Base-by-base conservation (phyloP, 2,329 filamentous ascomycete species). In the Neocucurbitaria cava region DNA sequence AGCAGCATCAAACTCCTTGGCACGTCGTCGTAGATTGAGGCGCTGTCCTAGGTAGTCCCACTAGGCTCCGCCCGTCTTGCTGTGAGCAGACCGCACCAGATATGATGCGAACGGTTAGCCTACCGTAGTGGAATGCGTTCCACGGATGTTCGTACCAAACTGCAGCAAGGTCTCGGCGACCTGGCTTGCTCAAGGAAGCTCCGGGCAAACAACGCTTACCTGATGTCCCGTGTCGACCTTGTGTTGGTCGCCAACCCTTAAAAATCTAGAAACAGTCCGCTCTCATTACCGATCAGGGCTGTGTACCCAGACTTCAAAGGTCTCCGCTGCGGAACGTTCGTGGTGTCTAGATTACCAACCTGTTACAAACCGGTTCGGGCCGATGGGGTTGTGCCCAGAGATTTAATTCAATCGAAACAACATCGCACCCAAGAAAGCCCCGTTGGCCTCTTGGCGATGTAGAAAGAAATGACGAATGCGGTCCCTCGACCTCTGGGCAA, bases 341-440 rank as follows among this genome's bases (percentile, higher is more conserved):
- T 15, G 24, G 18, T 18, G 36, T 40, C 36, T 24, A 24, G 41
- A 20, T n/a, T 43, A 24, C 26, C 23, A 43, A 17, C 24, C 15
- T 56, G 46, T 50, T 46, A 59, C 44, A 21, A 53, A 28, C 39
- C 23, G 26, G 31, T 43, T 59, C 56, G 53, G 56, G 30, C 56
- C 56, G 56, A 56, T 56, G 35, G 28, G 39, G 38, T 26, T 21
- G 24, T 39, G 36, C 46, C 53, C 20, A 43, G 30, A 26, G 13
- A 35, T 41, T 35, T 44, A 54, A 59, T 59, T 46, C 54, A 51
- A 49, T 49, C 50, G 28, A 54, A 54, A 49, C 46, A 24, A 17
- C 24, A 39, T 46, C 45, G 39, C 39, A 28, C 31, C 40, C 42
- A 38, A 18, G 42, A 35, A 35, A 10, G 46, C 49, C 28, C n/a